Percentiles rank a stretch among this genome's conserved stretches.
Evolutionary conservation across 1,284 basidiomycete species (phyloP).

Genomic region (Volvariella volvacea): DNA sequence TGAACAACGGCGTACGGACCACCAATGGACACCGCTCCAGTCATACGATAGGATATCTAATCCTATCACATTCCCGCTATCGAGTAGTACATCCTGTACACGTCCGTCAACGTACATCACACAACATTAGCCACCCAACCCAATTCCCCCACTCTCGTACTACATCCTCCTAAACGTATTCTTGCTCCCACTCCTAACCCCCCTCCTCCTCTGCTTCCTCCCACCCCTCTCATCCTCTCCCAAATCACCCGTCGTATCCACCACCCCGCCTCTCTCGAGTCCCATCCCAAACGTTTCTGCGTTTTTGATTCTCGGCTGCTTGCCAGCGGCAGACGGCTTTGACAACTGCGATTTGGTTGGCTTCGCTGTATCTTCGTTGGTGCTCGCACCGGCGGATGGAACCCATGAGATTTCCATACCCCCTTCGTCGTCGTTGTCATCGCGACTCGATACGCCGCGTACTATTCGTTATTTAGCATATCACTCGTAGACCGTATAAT

Average conservation of each 20-base stretch:
- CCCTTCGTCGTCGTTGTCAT: constrained; percentile 28
- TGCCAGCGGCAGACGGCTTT: constrained; percentile 21
- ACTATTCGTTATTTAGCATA: too few species aligned
- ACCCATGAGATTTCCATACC: constrained; percentile 65
- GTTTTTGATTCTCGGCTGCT: constrained; percentile 46
- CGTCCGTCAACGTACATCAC: too few species aligned
- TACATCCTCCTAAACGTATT: constrained; percentile 54
- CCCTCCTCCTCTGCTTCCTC: constrained; percentile 63
- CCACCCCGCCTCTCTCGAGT: constrained; percentile 66
- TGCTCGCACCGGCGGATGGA: constrained; percentile 34
- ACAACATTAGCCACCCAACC: too few species aligned
- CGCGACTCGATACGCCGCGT: too few species aligned
- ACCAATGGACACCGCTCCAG: too few species aligned
- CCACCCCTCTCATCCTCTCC: constrained; percentile 59
- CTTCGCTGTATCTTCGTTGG: constrained; percentile 13
- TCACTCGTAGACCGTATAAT: too few species aligned
- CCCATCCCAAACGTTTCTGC: constrained; percentile 80
- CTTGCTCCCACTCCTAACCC: constrained; percentile 79
- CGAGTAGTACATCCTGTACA: too few species aligned
- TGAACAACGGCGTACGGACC: too few species aligned
- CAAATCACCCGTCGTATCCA: constrained; percentile 37
- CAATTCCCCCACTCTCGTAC: neutral
- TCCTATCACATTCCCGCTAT: too few species aligned
- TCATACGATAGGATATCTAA: too few species aligned
- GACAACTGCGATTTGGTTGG: constrained; percentile 19